These are phyloP conservation scores for Sisymbrium altissimum DNA, from an alignment of 345 rosid species.

Conservation along the genomic window DNA sequence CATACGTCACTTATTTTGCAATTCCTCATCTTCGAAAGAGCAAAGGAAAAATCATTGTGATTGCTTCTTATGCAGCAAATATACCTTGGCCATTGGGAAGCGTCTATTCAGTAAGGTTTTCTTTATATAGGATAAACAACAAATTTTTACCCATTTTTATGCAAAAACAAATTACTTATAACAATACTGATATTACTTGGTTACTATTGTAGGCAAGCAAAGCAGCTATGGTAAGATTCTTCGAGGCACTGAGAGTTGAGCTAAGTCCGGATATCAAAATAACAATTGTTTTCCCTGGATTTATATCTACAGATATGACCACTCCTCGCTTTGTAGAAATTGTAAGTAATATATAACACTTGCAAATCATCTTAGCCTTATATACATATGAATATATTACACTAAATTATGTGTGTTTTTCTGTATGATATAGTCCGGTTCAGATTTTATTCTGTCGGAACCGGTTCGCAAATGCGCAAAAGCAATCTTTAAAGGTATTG, in stretches of 20 bases:
- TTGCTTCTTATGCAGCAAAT: slow-evolving; percentile 29
- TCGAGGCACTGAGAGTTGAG: slow-evolving; percentile 49
- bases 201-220: slow-evolving; percentile 2
- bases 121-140: not conserved
- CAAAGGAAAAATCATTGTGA: slow-evolving; percentile 47
- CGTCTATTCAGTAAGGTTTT: slow-evolving; percentile 37
- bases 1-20: slow-evolving; percentile 41
- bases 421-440: not conserved
- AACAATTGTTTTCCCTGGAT: slow-evolving; percentile 49
- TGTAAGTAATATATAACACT: not conserved
- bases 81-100: slow-evolving; percentile 23
- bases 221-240: slow-evolving; percentile 45
- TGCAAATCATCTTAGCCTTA: too few relatives aligned
- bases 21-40: slow-evolving; percentile 43
- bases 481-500: slow-evolving; percentile 16
- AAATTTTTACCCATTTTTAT: too few relatives aligned
- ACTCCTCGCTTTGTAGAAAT: slow-evolving; percentile 11
- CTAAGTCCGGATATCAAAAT: slow-evolving; percentile 42
- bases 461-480: slow-evolving; percentile 12
- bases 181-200: not conserved
- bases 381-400: too few relatives aligned
- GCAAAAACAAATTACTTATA: too few relatives aligned
- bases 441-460: slow-evolving; percentile 7
- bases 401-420: too few relatives aligned
- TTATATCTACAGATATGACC: slow-evolving; percentile 32